Conservation (phyloP, 2,329 filamentous ascomycete species). For the Emericellopsis atlantica region DNA sequence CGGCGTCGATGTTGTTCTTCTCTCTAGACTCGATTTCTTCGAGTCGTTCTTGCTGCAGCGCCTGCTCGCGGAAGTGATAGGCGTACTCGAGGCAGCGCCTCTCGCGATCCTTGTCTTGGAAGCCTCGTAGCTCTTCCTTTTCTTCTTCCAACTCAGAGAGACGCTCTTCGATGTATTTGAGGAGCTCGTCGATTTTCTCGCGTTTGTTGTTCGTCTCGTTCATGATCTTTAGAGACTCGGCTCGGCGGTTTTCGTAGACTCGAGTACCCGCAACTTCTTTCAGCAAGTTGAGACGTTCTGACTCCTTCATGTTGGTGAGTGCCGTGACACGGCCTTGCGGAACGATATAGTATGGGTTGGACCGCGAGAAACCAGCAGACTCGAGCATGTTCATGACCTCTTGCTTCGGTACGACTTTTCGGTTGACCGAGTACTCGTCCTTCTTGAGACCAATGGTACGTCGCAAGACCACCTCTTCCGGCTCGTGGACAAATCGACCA, state of each 20-base stretch:
- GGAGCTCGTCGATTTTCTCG: slow-evolving; percentile 82
- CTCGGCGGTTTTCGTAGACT: slow-evolving; percentile 84
- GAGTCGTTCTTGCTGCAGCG: slow-evolving; percentile 62
- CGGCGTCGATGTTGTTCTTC: slow-evolving; percentile 72
- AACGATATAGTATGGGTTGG: slow-evolving; percentile 98
- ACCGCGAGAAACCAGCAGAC: slow-evolving; percentile 89
- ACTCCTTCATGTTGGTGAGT: slow-evolving; percentile 97
- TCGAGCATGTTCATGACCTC: slow-evolving; percentile 95
- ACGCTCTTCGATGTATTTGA: slow-evolving; percentile 85
- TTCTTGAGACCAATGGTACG: slow-evolving; percentile 96
- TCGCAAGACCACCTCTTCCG: slow-evolving; percentile 78
- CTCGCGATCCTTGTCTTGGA: slow-evolving; percentile 90
- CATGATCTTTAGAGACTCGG: slow-evolving; percentile 95
- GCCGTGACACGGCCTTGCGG: slow-evolving; percentile 93
- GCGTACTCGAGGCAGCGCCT: slow-evolving; percentile 88
- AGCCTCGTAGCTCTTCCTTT: slow-evolving; percentile 87
- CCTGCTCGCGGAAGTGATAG: slow-evolving; percentile 81
- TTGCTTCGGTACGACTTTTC: slow-evolving; percentile 87
- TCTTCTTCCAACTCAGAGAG: slow-evolving; percentile 87
- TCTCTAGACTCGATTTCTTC: slow-evolving; percentile 74
- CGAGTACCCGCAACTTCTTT: slow-evolving; percentile 99
- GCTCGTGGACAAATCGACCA: slow-evolving; percentile 86
- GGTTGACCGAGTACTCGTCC: slow-evolving; percentile 95
- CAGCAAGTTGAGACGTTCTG: slow-evolving; percentile 73
- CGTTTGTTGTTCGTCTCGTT: slow-evolving; percentile 91